Evolutionary conservation across 1,284 basidiomycete species (phyloP).

Genomic region (Ganoderma lingzhi): DNA sequence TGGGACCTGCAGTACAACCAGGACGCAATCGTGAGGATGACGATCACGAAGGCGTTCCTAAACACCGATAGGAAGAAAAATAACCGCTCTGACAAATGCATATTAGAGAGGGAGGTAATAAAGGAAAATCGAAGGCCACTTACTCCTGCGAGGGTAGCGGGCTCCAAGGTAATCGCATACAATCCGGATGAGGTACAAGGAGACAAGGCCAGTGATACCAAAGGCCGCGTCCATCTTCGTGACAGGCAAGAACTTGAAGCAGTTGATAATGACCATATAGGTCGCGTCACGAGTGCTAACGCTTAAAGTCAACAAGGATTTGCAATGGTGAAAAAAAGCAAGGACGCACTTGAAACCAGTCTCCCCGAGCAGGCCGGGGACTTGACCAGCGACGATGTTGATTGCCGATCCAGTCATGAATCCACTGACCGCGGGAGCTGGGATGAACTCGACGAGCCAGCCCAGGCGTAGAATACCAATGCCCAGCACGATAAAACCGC

Average conservation of each 20-base stretch:
- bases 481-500: constrained; percentile 92
- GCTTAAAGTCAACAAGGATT: neutral
- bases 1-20: constrained; percentile 84
- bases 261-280: constrained; percentile 92
- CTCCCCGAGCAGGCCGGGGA: constrained; percentile 88
- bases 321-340: neutral
- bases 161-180: constrained; percentile 64
- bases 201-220: constrained; percentile 81
- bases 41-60: constrained; percentile 88
- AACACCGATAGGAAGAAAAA: constrained; percentile 90
- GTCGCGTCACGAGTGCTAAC: constrained; percentile 84
- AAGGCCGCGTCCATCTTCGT: constrained; percentile 89
- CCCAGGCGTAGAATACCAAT: constrained; percentile 94
- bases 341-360: constrained; percentile 78
- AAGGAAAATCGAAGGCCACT: constrained; percentile 29
- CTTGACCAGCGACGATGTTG: constrained; percentile 86
- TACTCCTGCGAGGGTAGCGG: constrained; percentile 75
- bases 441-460: constrained; percentile 97
- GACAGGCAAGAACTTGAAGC: constrained; percentile 81
- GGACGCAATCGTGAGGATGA: constrained; percentile 86
- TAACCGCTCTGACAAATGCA: constrained; percentile 58
- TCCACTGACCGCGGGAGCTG: constrained; percentile 90
- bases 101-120: neutral
- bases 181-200: constrained; percentile 82
- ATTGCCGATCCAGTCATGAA: constrained; percentile 94